Percentiles rank a stretch among this genome's conserved stretches.
Evolutionary conservation across 1,139 yeast species (phyloP).

Genomic region (Magnusiomyces tetraspermus): DNA sequence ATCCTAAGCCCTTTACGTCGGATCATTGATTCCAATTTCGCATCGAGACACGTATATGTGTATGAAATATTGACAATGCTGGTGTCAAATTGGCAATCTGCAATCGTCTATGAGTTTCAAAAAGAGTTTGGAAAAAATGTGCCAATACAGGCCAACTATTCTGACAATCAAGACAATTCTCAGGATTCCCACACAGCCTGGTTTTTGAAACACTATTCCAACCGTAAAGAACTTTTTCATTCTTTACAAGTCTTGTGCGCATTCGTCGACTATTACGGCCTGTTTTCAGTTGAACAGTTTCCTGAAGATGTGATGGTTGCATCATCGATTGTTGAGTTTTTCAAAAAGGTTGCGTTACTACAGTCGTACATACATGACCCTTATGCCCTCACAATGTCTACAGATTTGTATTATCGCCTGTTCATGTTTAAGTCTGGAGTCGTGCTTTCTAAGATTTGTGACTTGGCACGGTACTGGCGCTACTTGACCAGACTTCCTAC

Average conservation of each 20-base stretch:
- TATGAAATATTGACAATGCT: slow-evolving; percentile 1
- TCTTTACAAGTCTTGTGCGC: slow-evolving; percentile 9
- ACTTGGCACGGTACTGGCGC: slow-evolving; percentile 37
- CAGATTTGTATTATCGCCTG: slow-evolving; percentile 34
- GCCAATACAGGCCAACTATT: too few species aligned
- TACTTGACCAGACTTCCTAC: neutral
- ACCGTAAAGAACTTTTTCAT: neutral
- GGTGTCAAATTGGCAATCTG: slow-evolving; percentile 8
- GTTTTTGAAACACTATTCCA: neutral
- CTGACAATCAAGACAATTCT: neutral
- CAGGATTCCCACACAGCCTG: neutral
- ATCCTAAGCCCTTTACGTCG: slow-evolving; percentile 17
- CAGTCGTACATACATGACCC: slow-evolving; percentile 23
- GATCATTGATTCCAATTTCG: slow-evolving; percentile 8
- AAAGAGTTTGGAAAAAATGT: neutral
- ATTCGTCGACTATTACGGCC: slow-evolving; percentile 19
- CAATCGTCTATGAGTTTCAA: neutral
- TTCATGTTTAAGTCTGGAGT: slow-evolving; percentile 38
- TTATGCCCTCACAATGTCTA: slow-evolving; percentile 34
- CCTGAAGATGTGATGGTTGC: slow-evolving; percentile 19
- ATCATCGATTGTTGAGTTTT: slow-evolving; percentile 19
- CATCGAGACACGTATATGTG: slow-evolving; percentile 1
- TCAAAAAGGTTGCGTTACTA: slow-evolving; percentile 22
- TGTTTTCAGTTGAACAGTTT: slow-evolving; percentile 15
- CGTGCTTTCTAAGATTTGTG: slow-evolving; percentile 41